Base-by-base conservation (phyloP, 495 filamentous ascomycete genomes). In the Beverwykella pulmonaria region DNA sequence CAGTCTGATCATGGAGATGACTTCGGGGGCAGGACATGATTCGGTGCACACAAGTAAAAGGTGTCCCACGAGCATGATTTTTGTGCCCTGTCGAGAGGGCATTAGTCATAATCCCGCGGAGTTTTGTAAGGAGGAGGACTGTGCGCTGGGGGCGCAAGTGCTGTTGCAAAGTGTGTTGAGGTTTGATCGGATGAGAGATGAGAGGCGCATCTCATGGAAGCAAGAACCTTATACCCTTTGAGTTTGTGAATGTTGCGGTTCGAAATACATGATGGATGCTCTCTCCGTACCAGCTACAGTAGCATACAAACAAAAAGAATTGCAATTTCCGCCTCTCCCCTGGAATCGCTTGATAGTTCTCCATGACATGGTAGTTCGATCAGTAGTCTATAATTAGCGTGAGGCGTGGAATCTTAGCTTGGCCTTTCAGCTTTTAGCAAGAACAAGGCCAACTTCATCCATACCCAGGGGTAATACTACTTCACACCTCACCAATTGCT, bases 41-140 rank as follows among this genome's bases (percentile, higher is more conserved):
- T 82, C 78, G 67, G 85, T 86, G 53, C 86, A 85, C 66, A 82
- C 85, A 26, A 86, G 82, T 19, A 84, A 84, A 75, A 74, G 79
- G 26, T 82, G 82, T 47, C 86, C 86, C 27, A 85, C 85, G 6
- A 84, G 82, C 56, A 89, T 90, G 87, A 85, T 88, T 53, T 89
- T 90, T 67, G 84, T 88, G 36, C 86, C 86, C 10, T 86, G 83
- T 63, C 81, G 83, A 66, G 85, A 88, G 74, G 87, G 87, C 6
- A 73, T 89, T 19, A 86, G 83, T 61, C 87, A 89, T 74, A 86
- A 88, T 75, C 86, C 87, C 12, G 78, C 77, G 25, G 87, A 89
- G 70, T 88, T 84, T 63, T 84, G 80, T 46, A 83, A 79, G 62
- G 80, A 80, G 17, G 82, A 87, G 56, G 85, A 88, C 68, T 90